phyloP scores from a whole-genome alignment of 2,329 filamentous ascomycete genomes.

The Akanthomyces dipterigenus region DNA sequence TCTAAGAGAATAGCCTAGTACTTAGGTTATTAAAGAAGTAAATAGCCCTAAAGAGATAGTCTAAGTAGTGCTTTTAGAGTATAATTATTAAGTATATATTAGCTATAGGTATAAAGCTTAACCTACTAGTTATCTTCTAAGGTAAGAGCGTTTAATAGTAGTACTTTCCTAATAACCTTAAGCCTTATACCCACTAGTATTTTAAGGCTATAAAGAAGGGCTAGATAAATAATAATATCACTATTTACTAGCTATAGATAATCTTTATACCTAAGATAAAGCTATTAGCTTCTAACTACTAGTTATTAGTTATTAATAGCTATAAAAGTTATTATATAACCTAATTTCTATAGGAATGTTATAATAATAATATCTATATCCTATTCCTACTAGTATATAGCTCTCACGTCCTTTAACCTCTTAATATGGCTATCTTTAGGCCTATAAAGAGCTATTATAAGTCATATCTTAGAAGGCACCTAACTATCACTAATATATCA shows the following conservation, averaged over 20 bases:
- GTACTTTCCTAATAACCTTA: neutral
- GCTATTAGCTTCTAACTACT: neutral
- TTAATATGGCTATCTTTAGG: neutral
- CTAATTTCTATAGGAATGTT: conserved; percentile 1
- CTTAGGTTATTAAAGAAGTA: neutral
- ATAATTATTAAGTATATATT: conserved; percentile 4
- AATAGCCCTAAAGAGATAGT: neutral
- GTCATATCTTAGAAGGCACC: neutral
- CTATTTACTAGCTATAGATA: neutral
- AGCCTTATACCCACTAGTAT: neutral
- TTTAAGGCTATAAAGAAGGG: neutral
- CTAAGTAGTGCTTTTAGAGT: neutral
- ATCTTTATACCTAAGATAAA: neutral
- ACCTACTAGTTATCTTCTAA: conserved; percentile 1
- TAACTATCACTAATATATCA: neutral
- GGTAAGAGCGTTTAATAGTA: conserved; percentile 2
- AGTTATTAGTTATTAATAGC: conserved; percentile 1
- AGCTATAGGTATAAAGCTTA: neutral
- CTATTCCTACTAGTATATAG: conserved; percentile 2
- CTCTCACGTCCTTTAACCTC: neutral
- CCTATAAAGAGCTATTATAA: neutral
- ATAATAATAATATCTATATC: conserved; percentile 2
- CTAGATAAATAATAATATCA: neutral
- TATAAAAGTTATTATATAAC: conserved; percentile 5
- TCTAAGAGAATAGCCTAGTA: neutral